Base-by-base conservation (phyloP, 2,329 filamentous ascomycete genomes). In the Aspergillus oerlinghausenensis region DNA sequence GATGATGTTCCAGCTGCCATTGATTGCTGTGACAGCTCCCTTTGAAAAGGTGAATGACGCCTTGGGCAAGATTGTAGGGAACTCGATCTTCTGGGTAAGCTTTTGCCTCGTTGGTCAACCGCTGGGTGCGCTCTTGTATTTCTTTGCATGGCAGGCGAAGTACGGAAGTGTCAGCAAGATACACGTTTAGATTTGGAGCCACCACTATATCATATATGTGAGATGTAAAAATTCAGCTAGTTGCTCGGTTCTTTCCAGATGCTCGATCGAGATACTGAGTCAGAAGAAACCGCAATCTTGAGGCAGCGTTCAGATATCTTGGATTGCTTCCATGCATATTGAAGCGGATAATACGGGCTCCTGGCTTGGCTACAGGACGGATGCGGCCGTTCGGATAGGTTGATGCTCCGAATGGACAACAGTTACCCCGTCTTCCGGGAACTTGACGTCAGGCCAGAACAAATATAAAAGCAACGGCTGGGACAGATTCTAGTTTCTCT, bases 111-210 rank as follows among this genome's bases (percentile, higher is more conserved):
- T 99, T 11, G 94, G 94, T 3, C 94, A 99, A 78, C 94, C 94
- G 0, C 84, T 97, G 65, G 94, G 91, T 1, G 92, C 91, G 0
- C 78, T 99, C 58, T 81, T 96, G 71, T 99, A 99, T 73, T 99
- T 97, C 73, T 97, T 97, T 71, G 92, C 92, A 1, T 99, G 94
- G 93, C 93, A 97, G 76, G 91, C 91, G 55, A 97, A 97, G 78
- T 97, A 96, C 71, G 94, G 94, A 11, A 92, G 88, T 66, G 88
- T 92, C 23, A 90, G 78, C 62, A 70, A 68, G 50, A 65, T 68
- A 60, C 29, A 58, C 21, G 43, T 47, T 47, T 47, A 47, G 43
- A 47, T 38, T n/a, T 38, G 5, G 21, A 23, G 19, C 8, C 23
- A 23, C 11, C 11, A 7, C 43, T 23, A 23, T 19, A 11, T 17